A percentile compares a stretch with the other conserved stretches of the same genome.
Evolutionary conservation across 805 yeast species (phyloP).

Genomic region (Ogataea wickerhamii): DNA sequence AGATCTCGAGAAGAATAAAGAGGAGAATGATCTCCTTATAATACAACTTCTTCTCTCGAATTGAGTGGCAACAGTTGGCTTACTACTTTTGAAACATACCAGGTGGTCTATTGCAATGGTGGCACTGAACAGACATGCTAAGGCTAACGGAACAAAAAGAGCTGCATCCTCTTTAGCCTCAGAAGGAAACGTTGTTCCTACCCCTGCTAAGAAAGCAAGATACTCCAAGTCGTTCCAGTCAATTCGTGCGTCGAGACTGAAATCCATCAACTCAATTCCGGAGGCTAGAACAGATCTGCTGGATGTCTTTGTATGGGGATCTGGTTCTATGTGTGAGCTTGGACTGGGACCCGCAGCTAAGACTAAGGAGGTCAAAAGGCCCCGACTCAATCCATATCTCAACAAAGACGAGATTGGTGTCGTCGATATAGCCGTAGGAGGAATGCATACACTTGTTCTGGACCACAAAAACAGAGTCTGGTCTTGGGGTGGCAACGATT

Average conservation of each 20-base stretch:
- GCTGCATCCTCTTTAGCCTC: constrained; percentile 15
- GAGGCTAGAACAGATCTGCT: constrained; percentile 42
- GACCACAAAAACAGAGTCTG: constrained; percentile 77
- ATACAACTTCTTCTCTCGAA: too few species aligned
- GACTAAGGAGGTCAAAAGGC: constrained; percentile 93
- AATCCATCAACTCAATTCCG: constrained; percentile 42
- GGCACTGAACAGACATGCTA: constrained; percentile 33
- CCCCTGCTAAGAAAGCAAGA: constrained; percentile 33
- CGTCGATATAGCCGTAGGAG: constrained; percentile 90
- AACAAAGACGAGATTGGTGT: constrained; percentile 60
- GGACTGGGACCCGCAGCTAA: constrained; percentile 95
- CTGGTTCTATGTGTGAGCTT: constrained; percentile 95
- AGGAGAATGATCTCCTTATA: too few species aligned
- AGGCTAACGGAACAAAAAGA: constrained; percentile 20
- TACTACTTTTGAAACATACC: too few species aligned
- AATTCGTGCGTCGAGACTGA: constrained; percentile 47
- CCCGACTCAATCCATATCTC: constrained; percentile 81
- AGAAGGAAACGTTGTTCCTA: constrained; percentile 21
- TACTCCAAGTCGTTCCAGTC: constrained; percentile 39
- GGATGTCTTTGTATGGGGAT: constrained; percentile 90
- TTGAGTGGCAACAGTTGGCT: too few species aligned
- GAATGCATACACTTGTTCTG: constrained; percentile 87
- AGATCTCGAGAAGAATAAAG: too few species aligned
- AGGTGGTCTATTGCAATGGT: constrained; percentile 44
- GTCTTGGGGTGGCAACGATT: constrained; percentile 98